Base-by-base conservation (phyloP, 306 rosid species). In the Begonia peltatifolia region DNA sequence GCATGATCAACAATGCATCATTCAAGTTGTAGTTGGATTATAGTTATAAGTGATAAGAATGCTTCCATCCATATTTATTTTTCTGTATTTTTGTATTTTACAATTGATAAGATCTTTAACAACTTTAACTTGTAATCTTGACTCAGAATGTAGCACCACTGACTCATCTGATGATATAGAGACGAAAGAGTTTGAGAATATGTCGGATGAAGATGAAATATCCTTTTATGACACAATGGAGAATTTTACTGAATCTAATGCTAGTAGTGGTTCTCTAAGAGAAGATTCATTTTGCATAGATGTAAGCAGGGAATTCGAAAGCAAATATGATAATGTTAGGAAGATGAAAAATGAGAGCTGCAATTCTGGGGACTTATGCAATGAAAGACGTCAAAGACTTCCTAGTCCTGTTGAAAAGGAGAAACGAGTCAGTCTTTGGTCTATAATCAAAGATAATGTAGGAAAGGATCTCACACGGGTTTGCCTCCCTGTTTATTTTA, bases 351-450 rank as follows among this genome's bases (percentile, higher is more conserved):
- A 30, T 30, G 38, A 30, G 38, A 30, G 6, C 38, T 30, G 8
- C 38, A 30, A 30, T 30, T 30, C 38, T 5, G 38, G 38, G 38
- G 38, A 6, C 38, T 72, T 79, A 50, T 70, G 67, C 58, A 55
- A 82, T 62, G 74, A 61, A 59, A 83, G 99, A 75, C 70, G 95
- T 56, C 75, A 58, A 74, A 82, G 79, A 71, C 95, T 86, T 73
- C 95, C 99, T 10, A 76, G 71, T 72, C 95, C 95, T 6, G 63
- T 81, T 46, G 99, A 90, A 84, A 90, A 86, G 68, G 99, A 90
- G 86, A 86, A 83, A 64, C 85, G 95, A 12, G 84, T 90, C 56
- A 90, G 99, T 71, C 92, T 90, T 56, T 90, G 99, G 99, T 83
- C 92, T 14, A 76, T 90, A 83, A 90, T 90, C 62, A 90, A 90